These are phyloP conservation scores for Phytophthora sojae DNA, from an alignment of 352 stramenopile species.

Conservation along the genomic window DNA sequence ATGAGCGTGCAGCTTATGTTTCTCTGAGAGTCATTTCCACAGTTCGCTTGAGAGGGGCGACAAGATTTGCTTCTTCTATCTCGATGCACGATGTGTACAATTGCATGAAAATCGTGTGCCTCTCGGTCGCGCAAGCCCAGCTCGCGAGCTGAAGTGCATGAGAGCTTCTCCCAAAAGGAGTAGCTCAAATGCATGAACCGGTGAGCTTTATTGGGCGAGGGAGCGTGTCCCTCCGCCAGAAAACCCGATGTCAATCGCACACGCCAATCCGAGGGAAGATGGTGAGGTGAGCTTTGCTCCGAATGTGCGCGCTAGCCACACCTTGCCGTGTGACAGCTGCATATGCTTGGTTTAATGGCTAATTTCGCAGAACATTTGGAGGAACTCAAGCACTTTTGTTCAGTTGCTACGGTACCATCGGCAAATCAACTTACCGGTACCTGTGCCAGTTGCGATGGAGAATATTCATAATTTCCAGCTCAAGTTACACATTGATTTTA, in stretches of 20 bases:
- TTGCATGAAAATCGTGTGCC: slow-evolving; percentile 11
- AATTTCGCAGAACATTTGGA: neutral
- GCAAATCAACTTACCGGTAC: too few relatives aligned
- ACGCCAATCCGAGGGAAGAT: slow-evolving; percentile 31
- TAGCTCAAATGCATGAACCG: too few relatives aligned
- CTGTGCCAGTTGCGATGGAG: too few relatives aligned
- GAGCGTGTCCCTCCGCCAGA: slow-evolving; percentile 14
- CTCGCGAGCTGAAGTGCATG: neutral
- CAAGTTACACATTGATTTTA: neutral
- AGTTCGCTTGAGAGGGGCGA: slow-evolving; percentile 8
- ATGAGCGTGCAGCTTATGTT: neutral
- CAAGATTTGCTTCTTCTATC: slow-evolving; percentile 18
- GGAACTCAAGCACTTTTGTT: neutral
- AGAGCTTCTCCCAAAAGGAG: too few relatives aligned
- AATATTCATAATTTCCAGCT: neutral
- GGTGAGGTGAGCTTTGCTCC: slow-evolving; percentile 27
- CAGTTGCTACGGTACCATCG: too few relatives aligned
- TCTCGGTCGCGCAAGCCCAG: neutral
- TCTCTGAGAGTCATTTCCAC: neutral
- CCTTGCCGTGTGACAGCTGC: slow-evolving; percentile 25
- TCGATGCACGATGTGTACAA: slow-evolving; percentile 21
- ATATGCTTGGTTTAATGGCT: neutral
- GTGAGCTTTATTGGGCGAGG: slow-evolving; percentile 11
- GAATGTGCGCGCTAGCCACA: slow-evolving; percentile 20
- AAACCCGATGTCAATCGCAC: slow-evolving; percentile 26